Percentiles rank a stretch among this genome's conserved stretches.
Conservation (phyloP, 495 filamentous ascomycete species). For the Penicillium diatomitis region DNA sequence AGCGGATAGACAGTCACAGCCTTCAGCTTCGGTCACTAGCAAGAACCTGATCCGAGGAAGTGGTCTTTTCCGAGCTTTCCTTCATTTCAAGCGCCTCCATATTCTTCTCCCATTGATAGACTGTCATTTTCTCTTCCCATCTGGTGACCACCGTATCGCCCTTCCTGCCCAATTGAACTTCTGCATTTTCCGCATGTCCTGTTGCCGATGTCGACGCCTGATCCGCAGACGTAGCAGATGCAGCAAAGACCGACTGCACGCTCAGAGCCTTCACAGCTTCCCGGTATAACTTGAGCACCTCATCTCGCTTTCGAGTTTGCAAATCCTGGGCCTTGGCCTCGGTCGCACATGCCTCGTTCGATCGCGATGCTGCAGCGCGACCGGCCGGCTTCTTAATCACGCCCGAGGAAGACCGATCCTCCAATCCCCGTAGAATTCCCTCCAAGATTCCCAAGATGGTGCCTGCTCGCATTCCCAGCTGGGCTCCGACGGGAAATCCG, state of each 20-base stretch:
- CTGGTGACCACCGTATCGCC: conserved; percentile 33
- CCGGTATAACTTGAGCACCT: conserved; percentile 33
- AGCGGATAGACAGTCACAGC: neutral
- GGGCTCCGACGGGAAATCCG: conserved; percentile 71
- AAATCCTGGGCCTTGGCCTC: conserved; percentile 8
- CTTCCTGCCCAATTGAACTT: conserved; percentile 16
- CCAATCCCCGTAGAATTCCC: conserved; percentile 41
- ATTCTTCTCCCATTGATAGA: conserved; percentile 36
- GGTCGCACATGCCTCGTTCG: conserved; percentile 1
- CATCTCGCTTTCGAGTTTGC: conserved; percentile 19
- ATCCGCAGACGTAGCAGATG: conserved; percentile 21
- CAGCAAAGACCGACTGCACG: conserved; percentile 53
- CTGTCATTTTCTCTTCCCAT: conserved; percentile 41
- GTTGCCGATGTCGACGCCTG: neutral
- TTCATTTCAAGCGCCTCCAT: conserved; percentile 35
- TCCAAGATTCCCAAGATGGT: conserved; percentile 63
- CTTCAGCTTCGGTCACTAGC: conserved; percentile 11
- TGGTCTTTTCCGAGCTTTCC: conserved; percentile 8
- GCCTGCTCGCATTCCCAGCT: conserved; percentile 63
- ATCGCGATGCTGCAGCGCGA: conserved; percentile 5
- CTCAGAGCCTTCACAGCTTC: conserved; percentile 52
- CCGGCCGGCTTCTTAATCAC: conserved; percentile 24
- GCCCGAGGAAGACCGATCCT: conserved; percentile 18
- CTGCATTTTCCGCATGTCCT: conserved; percentile 18
- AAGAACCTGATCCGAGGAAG: conserved; percentile 3